Conservation (phyloP, 192 early-diverging fungal species). For the Oehlia diaphana region DNA sequence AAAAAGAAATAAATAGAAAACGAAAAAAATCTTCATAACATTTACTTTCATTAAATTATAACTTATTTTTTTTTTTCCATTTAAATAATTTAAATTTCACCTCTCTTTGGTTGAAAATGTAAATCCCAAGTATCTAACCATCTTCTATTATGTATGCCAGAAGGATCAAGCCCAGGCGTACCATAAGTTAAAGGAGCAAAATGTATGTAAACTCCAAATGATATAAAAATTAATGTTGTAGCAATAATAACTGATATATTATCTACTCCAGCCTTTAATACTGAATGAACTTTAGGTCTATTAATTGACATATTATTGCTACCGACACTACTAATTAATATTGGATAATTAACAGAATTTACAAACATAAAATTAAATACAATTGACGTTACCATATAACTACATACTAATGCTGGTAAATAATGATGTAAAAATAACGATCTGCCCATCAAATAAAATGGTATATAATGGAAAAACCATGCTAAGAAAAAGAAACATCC, state of each 20-base stretch:
- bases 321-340: conserved; percentile 38
- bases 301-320: conserved; percentile 37
- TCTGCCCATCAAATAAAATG: conserved; percentile 92
- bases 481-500: conserved; percentile 82
- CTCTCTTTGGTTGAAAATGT: conserved; percentile 60
- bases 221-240: conserved; percentile 47
- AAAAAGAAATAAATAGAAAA: too few relatives aligned
- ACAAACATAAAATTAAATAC: conserved; percentile 77
- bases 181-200: conserved; percentile 93
- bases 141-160: conserved; percentile 62
- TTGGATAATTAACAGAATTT: conserved; percentile 53
- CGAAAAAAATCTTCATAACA: too few relatives aligned
- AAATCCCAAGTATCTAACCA: conserved; percentile 85
- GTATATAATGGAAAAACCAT: conserved; percentile 86
- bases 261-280: conserved; percentile 33
- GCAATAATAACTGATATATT: conserved; percentile 40
- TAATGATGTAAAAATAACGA: conserved; percentile 96
- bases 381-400: conserved; percentile 70
- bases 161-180: conserved; percentile 57
- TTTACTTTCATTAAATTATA: too few relatives aligned
- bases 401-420: conserved; percentile 83
- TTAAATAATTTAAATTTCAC: not conserved
- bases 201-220: conserved; percentile 65
- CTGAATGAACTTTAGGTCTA: conserved; percentile 16
- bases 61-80: too few relatives aligned